Base-by-base conservation (phyloP, 495 filamentous ascomycete genomes). In the Neurospora sp. region DNA sequence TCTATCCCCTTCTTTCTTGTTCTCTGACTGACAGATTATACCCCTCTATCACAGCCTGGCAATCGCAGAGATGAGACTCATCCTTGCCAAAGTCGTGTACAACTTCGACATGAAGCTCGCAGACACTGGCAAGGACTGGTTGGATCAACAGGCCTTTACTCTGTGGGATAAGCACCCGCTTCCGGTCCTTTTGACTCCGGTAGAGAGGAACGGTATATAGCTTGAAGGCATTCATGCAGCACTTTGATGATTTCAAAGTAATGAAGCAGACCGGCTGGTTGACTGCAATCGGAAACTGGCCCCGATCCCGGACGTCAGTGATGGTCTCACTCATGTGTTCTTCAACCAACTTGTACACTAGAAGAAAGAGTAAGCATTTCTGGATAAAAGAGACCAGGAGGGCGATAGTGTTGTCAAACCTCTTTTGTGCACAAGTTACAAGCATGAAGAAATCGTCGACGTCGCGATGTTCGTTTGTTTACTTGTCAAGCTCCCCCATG, bases 91-190 rank as follows among this genome's bases (percentile, higher is more conserved):
- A 72, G 73, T 88, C 69, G 18, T 86, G 0, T 89, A 77, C 74
- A 82, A 78, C 20, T 88, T 86, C 73, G 86, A 87, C 72, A 75
- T 86, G 79, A 80, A 82, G 73, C 73, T 88, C 7, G 69, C 38
- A 6, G 76, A 83, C 9, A 18, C 39, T 40, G 35, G 69, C 39
- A 79, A 83, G n/a, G 84, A 78, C 39, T 84, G 85, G 74, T 23
- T 73, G 41, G 38, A 70, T 44, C 71, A 73, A 54, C 23, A 62
- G 18, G 8, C 11, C 5, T 62, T 35, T 18, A 35, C 2, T 6
- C 0, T 62, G 1, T 62, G 54, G 54, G 54, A 62, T 9, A 62
- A 62, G 5, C 54, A 18, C 54, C 23, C 54, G 12, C 54, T 62
- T 62, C 54, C 54, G 23, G 54, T 35, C 23, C 35, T 16, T 62